Evolutionary conservation across 495 filamentous ascomycete species (phyloP), one percentile per base, ranked within the genome.

Genomic region (Tuber aestivum): DNA sequence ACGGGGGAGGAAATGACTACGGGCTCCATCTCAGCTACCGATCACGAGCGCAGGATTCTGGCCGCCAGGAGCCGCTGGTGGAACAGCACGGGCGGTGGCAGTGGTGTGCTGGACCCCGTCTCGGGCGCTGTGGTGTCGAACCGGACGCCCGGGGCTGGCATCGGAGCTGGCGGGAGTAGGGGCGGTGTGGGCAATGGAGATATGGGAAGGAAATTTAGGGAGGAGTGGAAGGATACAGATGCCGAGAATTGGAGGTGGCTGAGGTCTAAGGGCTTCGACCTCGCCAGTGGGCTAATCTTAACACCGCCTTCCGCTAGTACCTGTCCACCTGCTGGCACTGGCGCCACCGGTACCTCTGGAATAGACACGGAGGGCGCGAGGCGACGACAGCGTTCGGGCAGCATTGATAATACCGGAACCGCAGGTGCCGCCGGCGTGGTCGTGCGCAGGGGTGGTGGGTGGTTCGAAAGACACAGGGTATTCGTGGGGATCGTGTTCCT

Each of bases 1-100:
- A 98, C 95, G 5, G 93, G 92, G 76, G 95, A 99, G 82, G 95
- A 99, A 85, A 97, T 98, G 94, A 99, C 95, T 1, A 98, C 96
- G 1, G 95, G 95, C 6, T 93, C 90, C 61, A 89, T 99, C n/a
- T 90, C 90, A 45, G 93, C 91, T 10, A 89, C 89, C 12, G 91
- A 94, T 61, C 84, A 87, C 21, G 94, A 98, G 86, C 89, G 95
- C 44, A 91, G 90, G 83, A 88, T 91, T 78, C 89, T 92, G 37
- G 94, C 95, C 1, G 88, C 88, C 16, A 88, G 93, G 71, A 93
- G 92, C 5, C 85, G 93, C 69, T 99, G 95, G 95, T 98, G 95
- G 95, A 99, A 99, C 84, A 91, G 89, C 41, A 98, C 95, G 1
- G 96, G 95, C 35, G 96, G 95, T 48, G 95, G 95, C n/a, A 93